Base-by-base conservation (phyloP, 1,284 basidiomycete species). In the Naganishia cerealis region DNA sequence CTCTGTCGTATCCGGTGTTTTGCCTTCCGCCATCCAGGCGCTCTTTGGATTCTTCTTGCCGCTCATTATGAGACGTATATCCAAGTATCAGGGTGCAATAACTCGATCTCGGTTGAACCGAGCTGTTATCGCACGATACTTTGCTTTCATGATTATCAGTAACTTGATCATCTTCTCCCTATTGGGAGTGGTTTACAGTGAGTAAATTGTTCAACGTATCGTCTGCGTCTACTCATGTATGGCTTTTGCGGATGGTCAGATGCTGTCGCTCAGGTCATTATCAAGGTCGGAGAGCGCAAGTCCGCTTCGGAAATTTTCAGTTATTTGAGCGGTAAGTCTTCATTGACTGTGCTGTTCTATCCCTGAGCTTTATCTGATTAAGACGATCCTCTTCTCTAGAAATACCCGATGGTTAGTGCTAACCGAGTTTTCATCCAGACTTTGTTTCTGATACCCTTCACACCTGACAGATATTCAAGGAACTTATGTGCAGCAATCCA, bases 11-110 rank as follows among this genome's bases (percentile, higher is more conserved):
- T 92, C 91, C 76, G 92, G 92, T 89, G 87, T 94, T 43, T 82
- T 95, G 16, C 94, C 94, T 2, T 90, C 94, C 0, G 82, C 89
- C 0, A 86, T 96, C 38, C 90, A 90, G n/a, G 89, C 90, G 8
- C 69, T 92, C n/a, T 94, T 96, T 73, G 90, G 90, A 46, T 92
- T 90, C 82, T 86, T 92, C 78, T 82, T 96, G 40, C 94, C 94
- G 7, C 86, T 90, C 73, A 82, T 93, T 76, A 94, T 97, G 86
- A 88, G 94, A 57, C 86, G 86, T 83, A 84, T 95, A 68, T 85
- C 84, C n/a, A 83, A 87, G 82, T 93, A 90, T 78, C 90, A 92
- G 82, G 92, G 91, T 63, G 86, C 87, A 43, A 82, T 86, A 62
- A 88, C 61, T 26, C 56, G 56, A 54, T 66, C 62, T 48, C 54